phyloP scores from a whole-genome alignment of 1,284 basidiomycete genomes.

The Butyriboletus appendiculatus region DNA sequence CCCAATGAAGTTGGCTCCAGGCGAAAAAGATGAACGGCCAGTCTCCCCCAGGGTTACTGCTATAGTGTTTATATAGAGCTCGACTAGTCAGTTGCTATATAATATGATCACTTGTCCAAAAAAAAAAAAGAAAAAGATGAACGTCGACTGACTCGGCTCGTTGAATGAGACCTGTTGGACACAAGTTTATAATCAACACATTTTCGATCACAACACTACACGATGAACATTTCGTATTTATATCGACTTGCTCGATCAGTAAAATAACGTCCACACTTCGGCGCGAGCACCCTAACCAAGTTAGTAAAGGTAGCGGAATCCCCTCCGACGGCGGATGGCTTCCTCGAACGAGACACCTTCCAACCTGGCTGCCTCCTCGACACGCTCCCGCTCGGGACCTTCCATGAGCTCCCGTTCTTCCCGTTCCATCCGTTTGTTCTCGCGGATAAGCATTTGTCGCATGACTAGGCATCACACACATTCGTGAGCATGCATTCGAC shows the following conservation, averaged over 20 bases:
- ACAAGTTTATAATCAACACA: too few species aligned
- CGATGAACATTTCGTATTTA: not conserved
- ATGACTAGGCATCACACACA: conserved; percentile 37
- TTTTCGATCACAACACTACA: too few species aligned
- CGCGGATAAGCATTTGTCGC: conserved; percentile 45
- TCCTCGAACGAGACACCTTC: conserved; percentile 54
- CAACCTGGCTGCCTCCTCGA: conserved; percentile 49
- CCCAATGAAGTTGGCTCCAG: not conserved
- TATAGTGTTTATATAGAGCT: too few species aligned
- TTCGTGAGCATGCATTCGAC: not conserved
- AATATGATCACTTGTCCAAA: too few species aligned
- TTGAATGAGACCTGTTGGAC: too few species aligned
- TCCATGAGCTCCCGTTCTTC: conserved; percentile 45
- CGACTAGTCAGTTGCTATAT: too few species aligned
- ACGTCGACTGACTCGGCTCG: too few species aligned
- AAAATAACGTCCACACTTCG: not conserved
- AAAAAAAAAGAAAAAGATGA: not conserved
- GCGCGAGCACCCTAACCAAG: not conserved
- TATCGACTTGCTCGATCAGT: not conserved
- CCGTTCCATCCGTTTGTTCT: conserved; percentile 46
- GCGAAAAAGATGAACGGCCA: too few species aligned
- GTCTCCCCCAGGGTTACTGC: too few species aligned
- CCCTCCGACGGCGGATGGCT: conserved; percentile 48
- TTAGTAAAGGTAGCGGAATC: conserved; percentile 44
- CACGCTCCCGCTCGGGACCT: conserved; percentile 42